Base-by-base conservation (phyloP, 257 asterid genomes). In the Przewalskia tangutica region DNA sequence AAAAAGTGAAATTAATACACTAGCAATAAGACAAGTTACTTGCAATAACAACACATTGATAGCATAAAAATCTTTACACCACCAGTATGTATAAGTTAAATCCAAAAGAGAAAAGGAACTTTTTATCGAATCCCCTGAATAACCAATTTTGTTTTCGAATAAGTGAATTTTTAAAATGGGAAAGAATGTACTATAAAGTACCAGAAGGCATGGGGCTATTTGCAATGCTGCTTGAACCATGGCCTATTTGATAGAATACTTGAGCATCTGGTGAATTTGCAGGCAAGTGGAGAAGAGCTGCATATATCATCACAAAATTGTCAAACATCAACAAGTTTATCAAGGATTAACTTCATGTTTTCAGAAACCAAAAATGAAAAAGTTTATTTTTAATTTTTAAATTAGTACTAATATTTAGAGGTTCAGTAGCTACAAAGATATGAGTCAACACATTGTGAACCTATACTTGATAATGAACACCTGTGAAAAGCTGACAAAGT, bases 211-310 rank as follows among this genome's bases (percentile, higher is more conserved):
- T 13, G 18, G 87, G 87, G 54, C 86, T 71, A 80, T 67, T 56
- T 14, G 86, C 88, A 46, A 50, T 60, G 48, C 67, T 85, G 62
- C 77, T 73, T 36, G 93, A 60, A 12, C 81, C 79, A 32, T 76
- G 44, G 58, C 87, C 89, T 51, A 82, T 42, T 71, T 89, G 93
- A 81, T 92, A 91, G 89, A 91, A 94, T 11, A 91, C 77, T 81
- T 94, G 93, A 58, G 98, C 97, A 2, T 91, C 98, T 13, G 97
- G 90, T 68, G 98, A 94, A 83, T 94, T 86, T 0, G 96, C 97
- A 66, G 92, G 89, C 92, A 94, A 81, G 82, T 91, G 91, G 23
- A 94, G 92, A 44, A 92, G 91, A 18, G 88, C 98, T 94, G 92
- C 88, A 83, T 5, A 0, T 27, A 85, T 7, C 81, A 82, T 36